Conservation (phyloP, 75 land plant genomes). For the Picea sitchensis region DNA sequence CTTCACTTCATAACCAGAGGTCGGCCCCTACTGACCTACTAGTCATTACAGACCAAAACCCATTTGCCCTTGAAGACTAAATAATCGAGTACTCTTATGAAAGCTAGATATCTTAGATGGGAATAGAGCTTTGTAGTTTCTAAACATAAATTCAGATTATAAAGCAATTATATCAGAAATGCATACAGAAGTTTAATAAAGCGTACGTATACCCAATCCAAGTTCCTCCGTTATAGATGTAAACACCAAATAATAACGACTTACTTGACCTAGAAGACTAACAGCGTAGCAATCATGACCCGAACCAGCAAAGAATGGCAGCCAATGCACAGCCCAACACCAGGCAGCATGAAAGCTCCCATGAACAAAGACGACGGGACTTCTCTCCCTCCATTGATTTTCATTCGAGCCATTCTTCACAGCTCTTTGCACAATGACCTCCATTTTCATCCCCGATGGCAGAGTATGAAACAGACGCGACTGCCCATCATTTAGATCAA, state of each 20-base stretch:
- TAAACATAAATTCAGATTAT: background rate
- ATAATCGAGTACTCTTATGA: background rate
- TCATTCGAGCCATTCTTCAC: background rate
- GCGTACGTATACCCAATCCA: background rate
- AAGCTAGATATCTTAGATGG: background rate
- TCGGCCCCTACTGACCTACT: background rate
- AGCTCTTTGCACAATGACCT: conserved; percentile 57
- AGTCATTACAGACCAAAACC: background rate
- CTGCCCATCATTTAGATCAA: conserved; percentile 49
- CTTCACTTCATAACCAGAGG: background rate
- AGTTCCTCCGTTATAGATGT: background rate
- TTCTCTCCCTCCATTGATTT: background rate
- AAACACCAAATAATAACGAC: background rate
- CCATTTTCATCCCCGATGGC: conserved; percentile 81
- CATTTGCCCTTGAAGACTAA: background rate
- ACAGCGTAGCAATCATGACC: conserved; percentile 82
- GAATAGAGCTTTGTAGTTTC: background rate
- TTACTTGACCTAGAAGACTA: conserved; percentile 82
- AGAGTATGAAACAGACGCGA: conserved; percentile 60
- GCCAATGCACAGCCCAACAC: conserved; percentile 93
- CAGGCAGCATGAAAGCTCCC: conserved; percentile 97
- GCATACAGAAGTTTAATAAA: background rate
- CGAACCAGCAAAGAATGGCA: conserved; percentile 60
- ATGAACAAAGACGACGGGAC: conserved; percentile 81
- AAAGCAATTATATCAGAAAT: background rate